A percentile compares a stretch with the other conserved stretches of the same genome.
Evolutionary conservation across 768 basidiomycete genomes (phyloP).

Genomic region (Xerocomellus chrysenteron): DNA sequence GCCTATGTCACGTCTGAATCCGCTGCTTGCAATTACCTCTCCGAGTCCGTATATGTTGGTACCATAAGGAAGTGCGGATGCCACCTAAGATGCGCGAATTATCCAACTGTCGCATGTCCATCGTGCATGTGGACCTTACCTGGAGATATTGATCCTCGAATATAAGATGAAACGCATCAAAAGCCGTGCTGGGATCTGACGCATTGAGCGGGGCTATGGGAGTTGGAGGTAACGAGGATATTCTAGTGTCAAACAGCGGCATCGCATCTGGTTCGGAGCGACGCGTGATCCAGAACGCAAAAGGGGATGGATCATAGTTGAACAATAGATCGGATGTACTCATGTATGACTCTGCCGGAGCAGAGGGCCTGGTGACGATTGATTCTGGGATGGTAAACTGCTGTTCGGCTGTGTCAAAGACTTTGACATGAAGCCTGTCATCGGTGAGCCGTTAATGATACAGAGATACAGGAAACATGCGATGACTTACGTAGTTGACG

Average conservation of each 20-base stretch:
- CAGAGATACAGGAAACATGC: not conserved
- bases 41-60: constrained; percentile 79
- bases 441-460: not conserved
- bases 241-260: constrained; percentile 70
- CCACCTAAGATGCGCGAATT: constrained; percentile 37
- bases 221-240: constrained; percentile 55
- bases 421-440: constrained; percentile 61
- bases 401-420: constrained; percentile 53
- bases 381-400: constrained; percentile 67
- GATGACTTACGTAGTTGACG: constrained; percentile 40
- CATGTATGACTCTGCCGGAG: constrained; percentile 34
- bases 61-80: constrained; percentile 60
- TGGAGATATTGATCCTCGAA: constrained; percentile 81
- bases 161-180: constrained; percentile 64
- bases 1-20: constrained; percentile 60
- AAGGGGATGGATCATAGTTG: constrained; percentile 60
- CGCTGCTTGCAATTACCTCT: constrained; percentile 66
- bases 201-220: constrained; percentile 52
- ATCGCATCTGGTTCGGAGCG: constrained; percentile 50
- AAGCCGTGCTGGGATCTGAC: constrained; percentile 48
- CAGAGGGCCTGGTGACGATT: constrained; percentile 43
- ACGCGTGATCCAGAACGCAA: constrained; percentile 78
- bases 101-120: not conserved
- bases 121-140: constrained; percentile 28
- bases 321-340: constrained; percentile 60